These are phyloP conservation scores for Aspergillus wentii DNA, from an alignment of 495 filamentous ascomycete genomes.

Conservation along the genomic window DNA sequence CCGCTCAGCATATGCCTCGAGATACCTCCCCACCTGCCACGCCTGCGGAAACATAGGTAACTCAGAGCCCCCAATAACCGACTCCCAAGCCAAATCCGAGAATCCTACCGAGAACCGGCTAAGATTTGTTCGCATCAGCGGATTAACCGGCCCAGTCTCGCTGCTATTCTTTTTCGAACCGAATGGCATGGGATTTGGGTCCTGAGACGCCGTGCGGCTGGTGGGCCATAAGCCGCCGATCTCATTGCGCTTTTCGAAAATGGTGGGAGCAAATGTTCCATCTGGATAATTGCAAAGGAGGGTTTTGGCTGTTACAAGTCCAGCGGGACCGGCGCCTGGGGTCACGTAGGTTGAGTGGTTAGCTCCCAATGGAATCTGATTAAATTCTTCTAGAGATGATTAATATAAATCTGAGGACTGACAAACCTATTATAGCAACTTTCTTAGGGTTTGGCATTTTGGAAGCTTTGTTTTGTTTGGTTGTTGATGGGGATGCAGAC, in stretches of 20 bases:
- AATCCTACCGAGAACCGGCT: constrained; percentile 75
- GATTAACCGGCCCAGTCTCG: constrained; percentile 51
- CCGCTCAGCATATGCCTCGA: constrained; percentile 53
- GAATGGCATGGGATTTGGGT: no score
- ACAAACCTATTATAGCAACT: constrained; percentile 64
- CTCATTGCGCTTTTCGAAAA: constrained; percentile 62
- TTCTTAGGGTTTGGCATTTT: constrained; percentile 40
- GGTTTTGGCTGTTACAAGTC: constrained; percentile 77
- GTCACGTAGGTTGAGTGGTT: not conserved
- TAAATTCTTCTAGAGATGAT: no score
- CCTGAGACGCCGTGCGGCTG: not conserved
- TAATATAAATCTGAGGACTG: not conserved
- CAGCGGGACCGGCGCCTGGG: constrained; percentile 73
- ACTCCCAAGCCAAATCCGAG: constrained; percentile 70
- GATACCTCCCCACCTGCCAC: constrained; percentile 70
- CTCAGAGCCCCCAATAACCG: constrained; percentile 28
- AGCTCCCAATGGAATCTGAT: no score
- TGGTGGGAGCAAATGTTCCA: constrained; percentile 58
- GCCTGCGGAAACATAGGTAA: constrained; percentile 66
- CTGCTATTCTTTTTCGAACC: no score
- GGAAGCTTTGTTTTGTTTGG: not conserved
- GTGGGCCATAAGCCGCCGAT: constrained; percentile 72
- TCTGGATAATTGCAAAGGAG: constrained; percentile 55
- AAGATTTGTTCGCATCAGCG: constrained; percentile 73
- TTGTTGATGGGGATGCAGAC: no score